phyloP scores from a whole-genome alignment of 768 basidiomycete species.

The Butyriboletus loyo region DNA sequence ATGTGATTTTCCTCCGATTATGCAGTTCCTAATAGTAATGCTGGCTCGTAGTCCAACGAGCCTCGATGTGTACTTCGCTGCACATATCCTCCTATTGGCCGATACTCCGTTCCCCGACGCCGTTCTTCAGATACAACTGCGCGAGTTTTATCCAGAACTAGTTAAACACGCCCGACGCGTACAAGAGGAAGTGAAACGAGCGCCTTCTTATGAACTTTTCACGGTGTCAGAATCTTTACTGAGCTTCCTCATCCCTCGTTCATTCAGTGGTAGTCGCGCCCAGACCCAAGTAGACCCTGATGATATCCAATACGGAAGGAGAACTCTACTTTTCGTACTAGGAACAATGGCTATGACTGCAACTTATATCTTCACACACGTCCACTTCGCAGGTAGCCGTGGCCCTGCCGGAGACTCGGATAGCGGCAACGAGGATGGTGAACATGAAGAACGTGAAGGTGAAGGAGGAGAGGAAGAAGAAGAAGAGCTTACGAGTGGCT shows the following conservation, averaged over 20 bases:
- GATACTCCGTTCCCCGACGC: conserved; percentile 62
- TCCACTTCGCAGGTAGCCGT: background rate
- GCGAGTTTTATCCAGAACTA: conserved; percentile 54
- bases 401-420: background rate
- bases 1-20: conserved; percentile 10
- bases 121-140: conserved; percentile 51
- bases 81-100: conserved; percentile 61
- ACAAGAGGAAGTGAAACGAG: conserved; percentile 31
- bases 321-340: conserved; percentile 54
- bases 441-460: conserved; percentile 4
- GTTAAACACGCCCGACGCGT: conserved; percentile 57
- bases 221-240: conserved; percentile 28
- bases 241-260: conserved; percentile 37
- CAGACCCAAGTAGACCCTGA: conserved; percentile 31
- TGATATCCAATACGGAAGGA: conserved; percentile 45
- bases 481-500: conserved; percentile 4
- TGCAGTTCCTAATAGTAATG: background rate
- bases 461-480: conserved; percentile 5
- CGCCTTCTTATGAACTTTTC: conserved; percentile 20
- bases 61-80: conserved; percentile 64
- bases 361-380: conserved; percentile 31
- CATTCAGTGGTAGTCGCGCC: conserved; percentile 16
- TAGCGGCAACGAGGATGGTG: background rate
- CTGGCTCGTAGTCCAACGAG: conserved; percentile 48
- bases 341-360: conserved; percentile 42